phyloP scores from a whole-genome alignment of 495 filamentous ascomycete genomes.

The Hyaloscypha bicolor region DNA sequence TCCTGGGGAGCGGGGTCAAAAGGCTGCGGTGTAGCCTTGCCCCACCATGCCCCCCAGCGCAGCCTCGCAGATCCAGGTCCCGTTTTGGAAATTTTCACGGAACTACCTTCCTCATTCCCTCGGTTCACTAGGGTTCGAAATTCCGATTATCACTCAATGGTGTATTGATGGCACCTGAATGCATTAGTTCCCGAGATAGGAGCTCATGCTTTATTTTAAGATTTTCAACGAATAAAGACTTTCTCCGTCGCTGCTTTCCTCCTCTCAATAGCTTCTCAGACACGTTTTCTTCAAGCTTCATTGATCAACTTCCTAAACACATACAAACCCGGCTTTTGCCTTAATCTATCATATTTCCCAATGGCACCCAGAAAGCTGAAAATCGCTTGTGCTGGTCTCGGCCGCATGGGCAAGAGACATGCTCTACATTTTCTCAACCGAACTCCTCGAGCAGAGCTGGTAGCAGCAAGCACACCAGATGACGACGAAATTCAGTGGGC shows the following conservation, averaged over 20 bases:
- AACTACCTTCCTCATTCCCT: not conserved
- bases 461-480: slow-evolving; percentile 54
- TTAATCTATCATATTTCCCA: not conserved
- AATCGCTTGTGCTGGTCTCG: slow-evolving; percentile 55
- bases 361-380: slow-evolving; percentile 50
- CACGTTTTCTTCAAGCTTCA: not conserved
- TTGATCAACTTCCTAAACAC: not conserved
- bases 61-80: not conserved
- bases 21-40: not conserved
- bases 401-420: slow-evolving; percentile 62
- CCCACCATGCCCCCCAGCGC: not conserved
- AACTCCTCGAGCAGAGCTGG: slow-evolving; percentile 53
- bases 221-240: not conserved
- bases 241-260: not conserved
- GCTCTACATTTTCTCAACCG: slow-evolving; percentile 55
- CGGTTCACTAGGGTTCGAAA: not conserved
- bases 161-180: not conserved
- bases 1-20: not conserved
- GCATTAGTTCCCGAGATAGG: not conserved
- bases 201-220: not conserved
- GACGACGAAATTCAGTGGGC: slow-evolving; percentile 55
- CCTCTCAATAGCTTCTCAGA: not conserved
- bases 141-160: not conserved
- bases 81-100: not conserved
- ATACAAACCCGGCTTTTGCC: not conserved